phyloP scores from a whole-genome alignment of 345 rosid species.

The Camelina laxa region DNA sequence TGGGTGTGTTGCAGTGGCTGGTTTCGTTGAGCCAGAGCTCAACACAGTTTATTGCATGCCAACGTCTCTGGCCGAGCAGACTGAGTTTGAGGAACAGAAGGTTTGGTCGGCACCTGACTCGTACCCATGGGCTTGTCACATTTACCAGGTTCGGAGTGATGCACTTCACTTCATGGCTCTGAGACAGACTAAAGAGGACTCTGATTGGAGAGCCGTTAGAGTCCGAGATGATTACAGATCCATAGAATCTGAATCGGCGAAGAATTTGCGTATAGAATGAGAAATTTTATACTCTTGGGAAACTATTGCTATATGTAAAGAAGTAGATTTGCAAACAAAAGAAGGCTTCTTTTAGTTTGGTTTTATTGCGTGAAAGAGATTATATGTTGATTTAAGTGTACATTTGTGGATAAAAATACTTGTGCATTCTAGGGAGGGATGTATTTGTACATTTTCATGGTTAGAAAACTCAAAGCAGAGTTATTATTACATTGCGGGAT shows the following conservation, averaged over 20 bases:
- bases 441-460: conserved; percentile 13
- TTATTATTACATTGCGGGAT: neutral
- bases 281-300: neutral
- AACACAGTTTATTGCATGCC: conserved; percentile 66
- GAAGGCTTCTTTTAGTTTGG: neutral
- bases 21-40: conserved; percentile 75
- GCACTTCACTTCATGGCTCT: conserved; percentile 91
- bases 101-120: conserved; percentile 85
- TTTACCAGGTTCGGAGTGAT: conserved; percentile 83
- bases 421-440: neutral
- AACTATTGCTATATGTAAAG: neutral
- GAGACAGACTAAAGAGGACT: conserved; percentile 69
- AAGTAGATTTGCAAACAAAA: conserved; percentile 14
- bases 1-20: conserved; percentile 72
- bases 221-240: conserved; percentile 61
- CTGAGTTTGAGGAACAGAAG: conserved; percentile 84
- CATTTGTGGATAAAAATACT: conserved; percentile 31
- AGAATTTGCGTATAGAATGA: conserved; percentile 38
- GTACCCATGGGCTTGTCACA: conserved; percentile 91
- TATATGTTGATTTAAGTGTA: conserved; percentile 12
- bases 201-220: conserved; percentile 76
- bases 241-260: conserved; percentile 30
- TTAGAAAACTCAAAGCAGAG: conserved; percentile 11
- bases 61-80: conserved; percentile 66
- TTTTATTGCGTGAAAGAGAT: neutral